phyloP scores from a whole-genome alignment of 2,329 filamentous ascomycete genomes.

The Sarocladium kiliense region DNA sequence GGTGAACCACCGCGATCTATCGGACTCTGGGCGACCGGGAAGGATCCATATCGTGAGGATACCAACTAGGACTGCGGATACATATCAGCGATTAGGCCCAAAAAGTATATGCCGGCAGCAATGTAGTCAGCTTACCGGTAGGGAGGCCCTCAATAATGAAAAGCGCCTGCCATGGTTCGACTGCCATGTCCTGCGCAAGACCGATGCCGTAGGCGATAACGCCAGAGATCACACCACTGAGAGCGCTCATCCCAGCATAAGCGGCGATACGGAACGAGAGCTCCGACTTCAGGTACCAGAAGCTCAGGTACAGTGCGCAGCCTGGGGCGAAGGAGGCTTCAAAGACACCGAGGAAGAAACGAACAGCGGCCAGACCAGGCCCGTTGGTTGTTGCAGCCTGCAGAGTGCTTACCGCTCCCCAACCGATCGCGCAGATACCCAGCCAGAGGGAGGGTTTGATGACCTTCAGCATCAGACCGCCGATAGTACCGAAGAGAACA shows the following conservation, averaged over 20 bases:
- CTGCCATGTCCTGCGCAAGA: slow-evolving; percentile 11
- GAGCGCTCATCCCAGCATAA: slow-evolving; percentile 15
- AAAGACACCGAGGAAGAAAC: slow-evolving; percentile 24
- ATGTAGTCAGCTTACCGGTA: too few relatives aligned
- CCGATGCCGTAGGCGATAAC: slow-evolving; percentile 12
- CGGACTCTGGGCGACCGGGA: slow-evolving; percentile 13
- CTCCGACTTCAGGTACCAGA: slow-evolving; percentile 12
- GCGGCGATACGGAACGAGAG: slow-evolving; percentile 14
- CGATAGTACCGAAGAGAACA: slow-evolving; percentile 5
- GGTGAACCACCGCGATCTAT: slow-evolving; percentile 14
- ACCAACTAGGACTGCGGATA: slow-evolving; percentile 8
- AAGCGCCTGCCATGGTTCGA: slow-evolving; percentile 13
- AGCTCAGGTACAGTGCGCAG: slow-evolving; percentile 13
- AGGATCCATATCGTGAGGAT: slow-evolving; percentile 13
- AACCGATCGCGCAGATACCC: slow-evolving; percentile 11
- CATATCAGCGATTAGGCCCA: not conserved
- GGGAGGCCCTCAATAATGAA: slow-evolving; percentile 14
- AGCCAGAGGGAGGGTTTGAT: slow-evolving; percentile 12
- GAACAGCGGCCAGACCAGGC: slow-evolving; percentile 17
- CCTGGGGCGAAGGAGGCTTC: slow-evolving; percentile 19
- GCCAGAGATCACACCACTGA: slow-evolving; percentile 14
- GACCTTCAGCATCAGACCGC: slow-evolving; percentile 14
- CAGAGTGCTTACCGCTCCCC: slow-evolving; percentile 13
- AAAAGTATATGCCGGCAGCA: too few relatives aligned
- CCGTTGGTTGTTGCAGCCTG: slow-evolving; percentile 13